Conservation (phyloP, 768 basidiomycete genomes). For the Antrodiella citrinella region DNA sequence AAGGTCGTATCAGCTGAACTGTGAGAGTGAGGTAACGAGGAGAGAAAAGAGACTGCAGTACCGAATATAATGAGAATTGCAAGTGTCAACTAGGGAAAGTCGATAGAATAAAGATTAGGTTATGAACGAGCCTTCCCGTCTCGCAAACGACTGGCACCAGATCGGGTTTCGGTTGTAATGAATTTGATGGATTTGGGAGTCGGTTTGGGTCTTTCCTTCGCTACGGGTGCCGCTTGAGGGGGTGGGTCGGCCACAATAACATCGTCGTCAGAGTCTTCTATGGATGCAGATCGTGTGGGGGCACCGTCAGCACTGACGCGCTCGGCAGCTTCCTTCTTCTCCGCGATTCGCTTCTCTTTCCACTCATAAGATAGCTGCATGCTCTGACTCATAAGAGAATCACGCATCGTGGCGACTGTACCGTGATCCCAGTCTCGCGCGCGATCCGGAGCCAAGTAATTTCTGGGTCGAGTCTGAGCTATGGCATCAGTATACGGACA, state of each 20-base stretch:
- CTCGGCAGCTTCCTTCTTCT: conserved; percentile 1
- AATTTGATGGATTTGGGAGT: neutral
- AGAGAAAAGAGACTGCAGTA: neutral
- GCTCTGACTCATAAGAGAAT: conserved; percentile 35
- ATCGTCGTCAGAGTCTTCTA: conserved; percentile 28
- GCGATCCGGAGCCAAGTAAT: conserved; percentile 26
- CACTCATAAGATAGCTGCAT: conserved; percentile 33
- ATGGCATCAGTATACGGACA: too few relatives aligned
- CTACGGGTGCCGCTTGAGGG: neutral
- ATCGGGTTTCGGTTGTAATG: neutral
- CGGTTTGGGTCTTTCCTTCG: neutral
- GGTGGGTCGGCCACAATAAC: conserved; percentile 28
- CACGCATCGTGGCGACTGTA: conserved; percentile 38
- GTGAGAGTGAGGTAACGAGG: neutral
- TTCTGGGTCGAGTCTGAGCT: conserved; percentile 24
- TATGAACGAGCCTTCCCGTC: neutral
- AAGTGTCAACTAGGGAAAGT: neutral
- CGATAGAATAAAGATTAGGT: neutral
- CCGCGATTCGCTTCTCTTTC: conserved; percentile 37
- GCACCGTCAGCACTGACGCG: conserved; percentile 13
- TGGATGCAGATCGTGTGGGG: conserved; percentile 19
- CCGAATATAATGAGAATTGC: neutral
- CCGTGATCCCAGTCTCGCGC: conserved; percentile 45
- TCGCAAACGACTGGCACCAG: neutral
- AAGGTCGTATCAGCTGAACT: too few relatives aligned